These are phyloP conservation scores for Neonectria hederae DNA, from an alignment of 2,329 filamentous ascomycete genomes.

Conservation along the genomic window DNA sequence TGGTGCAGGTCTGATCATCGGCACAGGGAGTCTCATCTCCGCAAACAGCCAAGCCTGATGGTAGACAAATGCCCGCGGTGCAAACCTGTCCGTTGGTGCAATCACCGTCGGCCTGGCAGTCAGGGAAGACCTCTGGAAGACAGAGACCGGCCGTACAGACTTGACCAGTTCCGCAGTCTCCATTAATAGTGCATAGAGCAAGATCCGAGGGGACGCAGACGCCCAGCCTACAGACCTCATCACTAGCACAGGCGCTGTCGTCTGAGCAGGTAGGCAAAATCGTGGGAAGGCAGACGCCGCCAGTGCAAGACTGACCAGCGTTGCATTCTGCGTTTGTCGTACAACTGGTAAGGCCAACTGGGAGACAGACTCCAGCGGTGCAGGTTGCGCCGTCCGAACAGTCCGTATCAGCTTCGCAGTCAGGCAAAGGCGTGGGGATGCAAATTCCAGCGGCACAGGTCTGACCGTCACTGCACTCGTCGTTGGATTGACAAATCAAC, in stretches of 20 bases:
- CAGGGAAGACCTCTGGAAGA: conserved; percentile 17
- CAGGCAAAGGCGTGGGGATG: background rate
- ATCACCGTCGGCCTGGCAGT: background rate
- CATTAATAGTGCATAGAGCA: background rate
- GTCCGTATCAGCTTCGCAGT: background rate
- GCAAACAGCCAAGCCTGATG: background rate
- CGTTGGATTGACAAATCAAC: background rate
- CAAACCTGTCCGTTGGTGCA: background rate
- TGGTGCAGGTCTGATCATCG: background rate
- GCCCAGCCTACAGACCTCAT: conserved; percentile 8
- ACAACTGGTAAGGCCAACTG: background rate
- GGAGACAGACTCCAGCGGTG: background rate
- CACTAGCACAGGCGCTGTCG: background rate
- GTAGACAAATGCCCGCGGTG: conserved; percentile 4
- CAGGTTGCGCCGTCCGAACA: background rate
- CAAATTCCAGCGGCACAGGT: conserved; percentile 12
- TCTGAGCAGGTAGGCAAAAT: conserved; percentile 3
- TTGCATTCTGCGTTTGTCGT: background rate
- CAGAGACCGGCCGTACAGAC: conserved; percentile 13
- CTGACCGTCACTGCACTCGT: background rate
- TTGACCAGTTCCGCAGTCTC: background rate
- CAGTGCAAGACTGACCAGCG: background rate
- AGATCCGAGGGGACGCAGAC: conserved; percentile 5
- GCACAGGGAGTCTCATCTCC: background rate
- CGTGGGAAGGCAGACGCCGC: conserved; percentile 3